These are phyloP conservation scores for Chaetoceros muelleri DNA, from an alignment of 108 stramenopile genomes.

Conservation along the genomic window DNA sequence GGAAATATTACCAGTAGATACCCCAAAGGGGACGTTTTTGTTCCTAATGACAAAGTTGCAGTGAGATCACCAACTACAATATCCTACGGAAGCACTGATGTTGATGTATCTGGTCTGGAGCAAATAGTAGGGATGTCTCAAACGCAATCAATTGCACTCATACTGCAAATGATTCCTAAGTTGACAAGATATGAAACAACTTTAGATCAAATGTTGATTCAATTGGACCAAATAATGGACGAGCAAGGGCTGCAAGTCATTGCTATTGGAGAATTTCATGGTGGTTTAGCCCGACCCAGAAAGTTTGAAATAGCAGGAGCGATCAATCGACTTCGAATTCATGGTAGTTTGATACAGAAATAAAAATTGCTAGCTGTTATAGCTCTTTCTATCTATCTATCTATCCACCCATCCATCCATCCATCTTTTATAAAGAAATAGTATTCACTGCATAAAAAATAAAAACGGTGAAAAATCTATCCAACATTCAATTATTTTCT, in stretches of 20 bases:
- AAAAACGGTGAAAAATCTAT: too few species aligned
- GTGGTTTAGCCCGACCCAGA: slow-evolving; percentile 58
- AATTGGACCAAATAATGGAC: slow-evolving; percentile 35
- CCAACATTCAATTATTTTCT: too few species aligned
- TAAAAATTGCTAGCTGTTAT: slow-evolving; percentile 1
- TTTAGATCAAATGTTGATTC: slow-evolving; percentile 31
- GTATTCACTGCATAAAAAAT: too few species aligned
- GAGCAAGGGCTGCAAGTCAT: slow-evolving; percentile 41
- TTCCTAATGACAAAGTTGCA: slow-evolving; percentile 57
- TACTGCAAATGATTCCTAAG: slow-evolving; percentile 36
- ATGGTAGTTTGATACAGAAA: slow-evolving; percentile 29
- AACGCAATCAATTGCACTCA: slow-evolving; percentile 52
- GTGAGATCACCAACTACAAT: slow-evolving; percentile 34
- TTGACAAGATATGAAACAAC: slow-evolving; percentile 6
- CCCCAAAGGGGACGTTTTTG: slow-evolving; percentile 37
- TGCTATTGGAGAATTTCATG: slow-evolving; percentile 56
- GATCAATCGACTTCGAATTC: slow-evolving; percentile 51
- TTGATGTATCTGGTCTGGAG: slow-evolving; percentile 63
- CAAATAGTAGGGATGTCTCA: slow-evolving; percentile 69
- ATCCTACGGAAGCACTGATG: slow-evolving; percentile 68
- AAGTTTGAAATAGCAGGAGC: slow-evolving; percentile 68
- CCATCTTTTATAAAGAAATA: too few species aligned
- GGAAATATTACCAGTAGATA: slow-evolving; percentile 30
- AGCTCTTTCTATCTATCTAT: too few species aligned
- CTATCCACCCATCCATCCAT: too few species aligned